Conservation (phyloP, 2,329 filamentous ascomycete genomes). For the Aspergillus sp. region DNA sequence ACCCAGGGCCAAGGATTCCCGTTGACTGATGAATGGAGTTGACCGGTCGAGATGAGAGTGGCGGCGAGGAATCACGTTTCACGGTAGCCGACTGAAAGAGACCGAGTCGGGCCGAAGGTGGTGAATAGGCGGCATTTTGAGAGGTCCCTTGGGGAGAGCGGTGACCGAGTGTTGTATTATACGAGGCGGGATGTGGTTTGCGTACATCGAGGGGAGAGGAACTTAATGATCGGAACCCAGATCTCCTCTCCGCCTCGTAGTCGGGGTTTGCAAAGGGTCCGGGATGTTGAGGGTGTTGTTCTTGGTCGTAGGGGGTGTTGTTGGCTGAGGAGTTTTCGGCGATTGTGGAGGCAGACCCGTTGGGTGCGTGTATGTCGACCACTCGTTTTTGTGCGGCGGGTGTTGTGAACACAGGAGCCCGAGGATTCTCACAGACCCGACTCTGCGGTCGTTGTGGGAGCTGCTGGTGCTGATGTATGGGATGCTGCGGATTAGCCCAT, state of each 20-base stretch:
- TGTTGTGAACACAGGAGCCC: constrained; percentile 41
- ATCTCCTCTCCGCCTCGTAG: constrained; percentile 37
- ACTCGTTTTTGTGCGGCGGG: constrained; percentile 49
- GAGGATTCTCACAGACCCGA: constrained; percentile 37
- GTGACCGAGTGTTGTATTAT: constrained; percentile 26
- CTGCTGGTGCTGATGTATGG: constrained; percentile 60
- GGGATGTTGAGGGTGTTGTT: constrained; percentile 26
- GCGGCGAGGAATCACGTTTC: constrained; percentile 35
- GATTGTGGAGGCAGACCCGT: constrained; percentile 51
- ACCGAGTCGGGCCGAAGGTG: constrained; percentile 37
- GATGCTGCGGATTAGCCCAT: constrained; percentile 88
- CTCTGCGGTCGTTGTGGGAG: constrained; percentile 39
- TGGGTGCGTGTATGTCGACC: constrained; percentile 45
- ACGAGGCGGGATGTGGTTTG: constrained; percentile 37
- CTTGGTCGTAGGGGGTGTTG: constrained; percentile 47
- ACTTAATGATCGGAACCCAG: constrained; percentile 40
- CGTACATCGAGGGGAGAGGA: constrained; percentile 44
- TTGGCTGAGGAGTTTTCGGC: constrained; percentile 48
- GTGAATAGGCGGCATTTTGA: constrained; percentile 36
- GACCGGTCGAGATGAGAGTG: constrained; percentile 33
- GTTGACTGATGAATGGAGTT: constrained; percentile 36
- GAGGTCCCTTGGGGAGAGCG: constrained; percentile 28
- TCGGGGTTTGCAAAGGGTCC: constrained; percentile 35
- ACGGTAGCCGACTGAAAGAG: constrained; percentile 34
- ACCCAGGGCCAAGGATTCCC: constrained; percentile 31